Evolutionary conservation across 2,329 filamentous ascomycete species (phyloP), one percentile per base, ranked within the genome.

Genomic region (Fusarium sp.): DNA sequence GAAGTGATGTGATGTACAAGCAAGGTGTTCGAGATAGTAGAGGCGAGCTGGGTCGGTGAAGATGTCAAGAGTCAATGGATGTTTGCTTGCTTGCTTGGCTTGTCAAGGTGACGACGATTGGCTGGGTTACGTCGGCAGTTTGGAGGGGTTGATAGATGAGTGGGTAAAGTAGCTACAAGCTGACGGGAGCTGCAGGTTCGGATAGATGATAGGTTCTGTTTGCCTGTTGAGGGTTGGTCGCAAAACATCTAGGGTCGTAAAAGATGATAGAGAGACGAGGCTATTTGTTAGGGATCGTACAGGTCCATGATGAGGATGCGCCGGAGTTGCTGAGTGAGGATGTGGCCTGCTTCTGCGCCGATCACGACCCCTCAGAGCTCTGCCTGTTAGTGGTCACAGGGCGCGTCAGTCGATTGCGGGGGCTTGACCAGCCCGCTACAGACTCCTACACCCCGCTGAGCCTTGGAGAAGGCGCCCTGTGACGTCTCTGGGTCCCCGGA

Each of bases 331-430:
- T 63, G 59, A 63, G 33, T 25, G 49, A 42, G 31, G 58, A 54
- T 36, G 68, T 71, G 69, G 68, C 46, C 61, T 71, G 68, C 58
- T 68, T 70, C 46, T 70, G 64, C 56, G 64, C 61, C 59, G 68
- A 71, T 71, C 64, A 67, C 34, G 64, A 46, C 64, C 55, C 59
- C 55, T 55, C 16, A 42, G 50, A 20, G 29, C 55, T 53, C 60
- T 50, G 58, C 57, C 44, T 16, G 46, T 56, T 27, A 31, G 58
- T 42, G 68, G 68, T 71, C 68, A 71, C 69, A 71, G 66, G 69
- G 68, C 68, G 42, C 53, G 57, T 71, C 68, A 71, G 67, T 68
- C 68, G 68, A 70, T 70, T 58, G 67, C 64, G 54, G 60, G 64
- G 67, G 27, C 25, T 40, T 20, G 18, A 49, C 38, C 29, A 51